phyloP scores from a whole-genome alignment of 148 eudicot genomes.

The Silene conica region DNA sequence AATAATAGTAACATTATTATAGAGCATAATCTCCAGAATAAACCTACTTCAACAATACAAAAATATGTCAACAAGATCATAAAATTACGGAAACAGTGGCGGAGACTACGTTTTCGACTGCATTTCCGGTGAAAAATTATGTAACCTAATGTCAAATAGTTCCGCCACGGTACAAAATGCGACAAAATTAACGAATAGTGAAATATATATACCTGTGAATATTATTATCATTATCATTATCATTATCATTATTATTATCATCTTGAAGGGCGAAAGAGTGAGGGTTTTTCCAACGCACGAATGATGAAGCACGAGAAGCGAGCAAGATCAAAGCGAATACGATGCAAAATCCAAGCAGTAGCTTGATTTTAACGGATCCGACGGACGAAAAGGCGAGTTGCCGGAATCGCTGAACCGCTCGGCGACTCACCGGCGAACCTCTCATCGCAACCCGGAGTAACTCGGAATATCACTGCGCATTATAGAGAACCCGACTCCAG shows the following conservation, averaged over 20 bases:
- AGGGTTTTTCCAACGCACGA: constrained; percentile 33
- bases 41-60: too few species aligned
- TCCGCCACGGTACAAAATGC: too few species aligned
- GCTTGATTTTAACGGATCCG: constrained; percentile 55
- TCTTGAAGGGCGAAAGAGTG: constrained; percentile 23
- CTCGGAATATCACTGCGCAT: constrained; percentile 17
- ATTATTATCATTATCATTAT: constrained; percentile 16
- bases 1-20: background rate
- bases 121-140: too few species aligned
- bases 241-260: constrained; percentile 10
- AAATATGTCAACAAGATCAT: background rate
- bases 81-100: too few species aligned
- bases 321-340: constrained; percentile 38
- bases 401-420: constrained; percentile 39
- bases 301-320: constrained; percentile 38
- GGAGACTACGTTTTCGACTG: too few species aligned
- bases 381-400: constrained; percentile 40
- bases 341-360: constrained; percentile 44
- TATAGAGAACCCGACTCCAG: background rate
- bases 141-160: too few species aligned
- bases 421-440: constrained; percentile 49
- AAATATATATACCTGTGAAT: constrained; percentile 28
- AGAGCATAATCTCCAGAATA: background rate
- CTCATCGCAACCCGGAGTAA: constrained; percentile 34
- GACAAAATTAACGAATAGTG: background rate